Conservation (phyloP, 2,329 filamentous ascomycete genomes). For the Trichoderma hamatum region DNA sequence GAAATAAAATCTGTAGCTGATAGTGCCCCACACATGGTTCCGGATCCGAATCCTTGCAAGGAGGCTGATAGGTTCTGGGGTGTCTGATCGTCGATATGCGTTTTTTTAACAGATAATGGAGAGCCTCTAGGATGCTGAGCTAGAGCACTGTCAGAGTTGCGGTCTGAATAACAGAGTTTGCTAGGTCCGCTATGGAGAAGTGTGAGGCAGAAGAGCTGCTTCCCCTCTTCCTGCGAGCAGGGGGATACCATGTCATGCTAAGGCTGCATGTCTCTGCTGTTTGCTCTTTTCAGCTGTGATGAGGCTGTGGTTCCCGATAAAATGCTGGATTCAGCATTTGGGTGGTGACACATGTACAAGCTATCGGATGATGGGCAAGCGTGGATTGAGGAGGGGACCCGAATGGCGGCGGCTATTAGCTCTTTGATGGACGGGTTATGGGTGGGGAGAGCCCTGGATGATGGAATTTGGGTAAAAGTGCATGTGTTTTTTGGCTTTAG, state of each 20-base stretch:
- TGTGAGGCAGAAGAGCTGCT: background rate
- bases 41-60: background rate
- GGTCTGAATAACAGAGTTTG: background rate
- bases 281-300: slow-evolving; percentile 5
- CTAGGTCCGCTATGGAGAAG: background rate
- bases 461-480: background rate
- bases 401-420: background rate
- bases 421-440: background rate
- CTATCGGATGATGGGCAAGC: background rate
- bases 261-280: background rate
- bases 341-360: background rate
- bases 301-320: background rate
- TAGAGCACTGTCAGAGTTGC: background rate
- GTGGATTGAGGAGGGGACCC: background rate
- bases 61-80: background rate
- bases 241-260: background rate
- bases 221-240: background rate
- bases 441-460: background rate
- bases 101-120: background rate
- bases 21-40: slow-evolving; percentile 6
- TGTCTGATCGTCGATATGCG: background rate
- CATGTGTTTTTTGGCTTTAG: background rate
- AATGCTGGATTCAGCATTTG: background rate
- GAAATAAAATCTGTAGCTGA: background rate
- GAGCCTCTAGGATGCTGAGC: background rate